Evolutionary conservation across 495 filamentous ascomycete species (phyloP), one percentile per base, ranked within the genome.

Genomic region (Cercophora samala): DNA sequence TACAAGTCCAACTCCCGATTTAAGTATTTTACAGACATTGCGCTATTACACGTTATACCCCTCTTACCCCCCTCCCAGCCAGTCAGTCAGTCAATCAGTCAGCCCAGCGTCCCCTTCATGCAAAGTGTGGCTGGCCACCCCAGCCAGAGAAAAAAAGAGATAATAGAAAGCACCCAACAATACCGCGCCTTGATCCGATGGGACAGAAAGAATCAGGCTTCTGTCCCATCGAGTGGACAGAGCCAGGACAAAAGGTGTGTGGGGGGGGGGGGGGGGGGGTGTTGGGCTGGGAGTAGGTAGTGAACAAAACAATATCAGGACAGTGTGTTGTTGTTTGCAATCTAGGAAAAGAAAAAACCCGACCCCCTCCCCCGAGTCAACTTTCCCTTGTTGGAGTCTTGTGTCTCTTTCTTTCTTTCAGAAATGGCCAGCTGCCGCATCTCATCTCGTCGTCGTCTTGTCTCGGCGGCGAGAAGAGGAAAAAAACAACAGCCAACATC

Each of bases 191-290:
- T 62, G 59, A 62, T 66, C 58, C 22, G 42, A 46, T 32, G 21
- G 60, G 60, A 6, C 17, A 56, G 53, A 53, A 26, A 56, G 53
- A 53, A 26, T 25, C 64, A 51, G 67, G 46, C 52, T 26, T 59
- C 25, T 69, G 68, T 65, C 68, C 66, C 56, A 67, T 72, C 70
- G 68, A 64, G 58, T 60, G 62, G 65, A 18, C 29, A n/a, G n/a
- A n/a, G n/a, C n/a, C n/a, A n/a, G n/a, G n/a, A n/a, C n/a, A n/a
- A n/a, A n/a, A n/a, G n/a, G n/a, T n/a, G n/a, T n/a, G n/a, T n/a
- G n/a, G n/a, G n/a, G n/a, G n/a, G n/a, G n/a, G n/a, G 53, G 22
- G 37, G 5, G 13, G 37, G 3, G 66, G 51, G 21, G 54, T 51
- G 54, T 46, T 19, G 19, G n/a, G n/a, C n/a, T n/a, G n/a, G n/a